Evolutionary conservation across 2,329 filamentous ascomycete species (phyloP), one percentile per base, ranked within the genome.

Genomic region (Lecanicillium sp.): DNA sequence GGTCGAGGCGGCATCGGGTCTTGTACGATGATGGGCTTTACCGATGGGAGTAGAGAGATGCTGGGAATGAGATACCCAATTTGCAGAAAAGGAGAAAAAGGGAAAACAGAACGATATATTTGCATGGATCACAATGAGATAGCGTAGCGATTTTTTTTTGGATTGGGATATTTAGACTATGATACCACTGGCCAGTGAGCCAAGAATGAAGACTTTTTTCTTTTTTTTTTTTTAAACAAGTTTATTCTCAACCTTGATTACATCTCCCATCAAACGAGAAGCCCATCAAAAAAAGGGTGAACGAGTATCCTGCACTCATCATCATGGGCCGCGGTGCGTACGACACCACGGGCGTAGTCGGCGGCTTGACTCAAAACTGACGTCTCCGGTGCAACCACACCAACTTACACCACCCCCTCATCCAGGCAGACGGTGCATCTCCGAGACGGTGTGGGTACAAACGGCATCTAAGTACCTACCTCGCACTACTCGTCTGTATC

Each of bases 21-120:
- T 41, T 51, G 20, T 65, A 63, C 47, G 60, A 62, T 12, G 58
- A 64, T 29, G 61, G 59, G 2, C 37, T 57, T 5, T 65, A 64
- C 52, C 56, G 60, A 33, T 61, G 54, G 51, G 64, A 65, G 48
- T 67, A 53, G 62, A 6, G 18, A 31, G 3, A 31, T 15, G 29
- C 13, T 9, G 16, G 16, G 8, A 13, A 20, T 15, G 17, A 31
- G 14, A 35, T 25, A 33, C n/a, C 14, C 9, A 31, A 31, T 9
- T 9, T 9, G 14, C 13, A 9, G 16, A 8, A 17, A 33, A 33
- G 18, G 6, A 15, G 16, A 12, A 9, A 30, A 30, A n/a, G 29
- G 29, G 29, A 30, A 13, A 30, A 30, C 11, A 13, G 29, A n/a
- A n/a, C 12, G 25, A 28, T 28, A 28, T 28, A 28, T 8, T 28